These are phyloP conservation scores for Rubia tinctorum DNA, from an alignment of 305 asterid genomes.

Conservation along the genomic window DNA sequence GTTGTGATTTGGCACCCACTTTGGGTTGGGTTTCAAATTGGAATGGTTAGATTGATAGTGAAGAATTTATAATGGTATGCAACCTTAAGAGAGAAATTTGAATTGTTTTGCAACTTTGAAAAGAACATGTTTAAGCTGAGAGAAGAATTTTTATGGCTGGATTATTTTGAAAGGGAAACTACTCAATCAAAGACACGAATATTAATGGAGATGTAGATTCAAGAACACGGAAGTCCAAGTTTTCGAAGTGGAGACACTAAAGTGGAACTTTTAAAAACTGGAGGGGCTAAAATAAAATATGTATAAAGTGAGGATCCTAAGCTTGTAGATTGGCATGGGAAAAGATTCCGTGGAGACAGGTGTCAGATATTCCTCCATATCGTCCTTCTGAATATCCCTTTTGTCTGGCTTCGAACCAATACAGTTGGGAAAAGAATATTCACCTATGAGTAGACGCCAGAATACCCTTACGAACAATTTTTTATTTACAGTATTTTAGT, in stretches of 20 bases:
- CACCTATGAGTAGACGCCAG: neutral
- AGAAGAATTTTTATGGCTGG: no score
- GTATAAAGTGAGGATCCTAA: neutral
- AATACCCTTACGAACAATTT: neutral
- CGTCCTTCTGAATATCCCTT: constrained; percentile 42
- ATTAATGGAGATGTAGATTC: neutral
- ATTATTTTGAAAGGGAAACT: neutral
- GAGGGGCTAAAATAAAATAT: neutral
- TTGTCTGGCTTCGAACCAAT: constrained; percentile 21
- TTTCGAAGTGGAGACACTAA: neutral
- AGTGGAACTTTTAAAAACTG: neutral
- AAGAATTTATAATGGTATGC: no score
- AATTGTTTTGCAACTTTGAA: no score
- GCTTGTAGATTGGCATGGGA: constrained; percentile 5
- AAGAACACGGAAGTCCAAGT: neutral
- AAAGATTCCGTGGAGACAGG: constrained; percentile 33
- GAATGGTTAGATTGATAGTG: no score
- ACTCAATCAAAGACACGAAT: neutral
- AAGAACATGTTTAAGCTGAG: no score
- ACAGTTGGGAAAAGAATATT: constrained; percentile 23
- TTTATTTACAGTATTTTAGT: no score
- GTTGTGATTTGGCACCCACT: no score
- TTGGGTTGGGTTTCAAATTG: no score
- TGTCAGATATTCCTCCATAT: constrained; percentile 28
- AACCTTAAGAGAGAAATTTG: no score